Evolutionary conservation across 352 stramenopile species (phyloP).

Genomic region (Plasmopara muralis): DNA sequence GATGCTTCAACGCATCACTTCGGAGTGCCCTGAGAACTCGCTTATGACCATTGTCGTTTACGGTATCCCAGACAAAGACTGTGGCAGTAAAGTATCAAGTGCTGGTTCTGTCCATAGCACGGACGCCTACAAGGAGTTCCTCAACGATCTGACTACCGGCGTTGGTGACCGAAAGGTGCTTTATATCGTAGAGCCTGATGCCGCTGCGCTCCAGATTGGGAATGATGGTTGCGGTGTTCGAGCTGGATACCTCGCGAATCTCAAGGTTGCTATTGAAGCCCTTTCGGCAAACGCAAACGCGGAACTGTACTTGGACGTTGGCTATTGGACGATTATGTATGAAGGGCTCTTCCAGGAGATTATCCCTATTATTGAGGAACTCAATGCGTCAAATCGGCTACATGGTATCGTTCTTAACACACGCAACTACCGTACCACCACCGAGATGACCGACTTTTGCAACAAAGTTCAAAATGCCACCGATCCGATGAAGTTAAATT

Average conservation of each 20-base stretch:
- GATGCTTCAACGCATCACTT: constrained; percentile 28
- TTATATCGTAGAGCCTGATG: constrained; percentile 63
- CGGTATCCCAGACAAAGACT: constrained; percentile 63
- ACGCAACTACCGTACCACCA: constrained; percentile 51
- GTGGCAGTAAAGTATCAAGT: constrained; percentile 40
- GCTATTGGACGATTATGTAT: constrained; percentile 46
- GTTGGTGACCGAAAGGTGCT: constrained; percentile 48
- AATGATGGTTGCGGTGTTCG: constrained; percentile 33
- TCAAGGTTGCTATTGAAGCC: constrained; percentile 39
- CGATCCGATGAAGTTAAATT: constrained; percentile 35
- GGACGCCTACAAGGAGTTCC: constrained; percentile 41
- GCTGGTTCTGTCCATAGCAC: constrained; percentile 31
- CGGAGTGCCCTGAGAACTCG: constrained; percentile 26
- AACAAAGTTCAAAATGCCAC: constrained; percentile 45
- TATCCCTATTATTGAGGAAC: constrained; percentile 34
- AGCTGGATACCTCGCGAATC: constrained; percentile 44
- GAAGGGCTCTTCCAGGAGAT: constrained; percentile 21
- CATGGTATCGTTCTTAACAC: constrained; percentile 62
- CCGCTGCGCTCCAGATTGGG: constrained; percentile 36
- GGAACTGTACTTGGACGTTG: constrained; percentile 56
- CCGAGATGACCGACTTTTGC: constrained; percentile 43
- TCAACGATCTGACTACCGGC: constrained; percentile 27
- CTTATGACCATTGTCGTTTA: constrained; percentile 59
- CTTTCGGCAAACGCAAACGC: constrained; percentile 52
- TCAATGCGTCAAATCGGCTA: constrained; percentile 34